Base-by-base conservation (phyloP, 306 rosid genomes). In the Lithocarpus polystachyus region DNA sequence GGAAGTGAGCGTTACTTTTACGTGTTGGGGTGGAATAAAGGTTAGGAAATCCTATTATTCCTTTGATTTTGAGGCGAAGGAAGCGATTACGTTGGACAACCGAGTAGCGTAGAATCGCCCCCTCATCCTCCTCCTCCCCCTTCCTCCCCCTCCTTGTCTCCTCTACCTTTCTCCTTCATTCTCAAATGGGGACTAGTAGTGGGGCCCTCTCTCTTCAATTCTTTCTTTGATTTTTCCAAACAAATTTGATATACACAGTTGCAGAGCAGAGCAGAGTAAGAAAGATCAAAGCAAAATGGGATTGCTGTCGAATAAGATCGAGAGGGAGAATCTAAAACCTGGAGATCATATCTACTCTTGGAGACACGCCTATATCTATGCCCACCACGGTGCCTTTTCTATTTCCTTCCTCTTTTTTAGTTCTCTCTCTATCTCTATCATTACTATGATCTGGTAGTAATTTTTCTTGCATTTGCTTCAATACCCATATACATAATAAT, bases 301-400 rank as follows among this genome's bases (percentile, higher is more conserved):
- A 60, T 23, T 91, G 77, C 71, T 91, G 18, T 91, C 91, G 5
- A 90, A 91, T 73, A 89, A 85, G 88, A 82, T 89, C 75, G 74
- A 82, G 6, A 23, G 79, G 85, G 78, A 83, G 18, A 56, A 82
- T 35, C 64, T 94, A 80, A 87, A 83, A 57, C 83, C 92, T 2
- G 97, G 93, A 0, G 93, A 94, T 88, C 98, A 94, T 57, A 87
- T 94, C 40, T 90, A 94, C 81, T 89, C 98, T 1, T 94, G 98
- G 97, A 89, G 92, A 52, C 78, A 62, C 73, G 90, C 89, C 65
- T 90, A 90, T 80, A 29, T 92, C 75, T 89, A 81, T 68, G 88
- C 98, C 29, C 96, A 94, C 84, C 97, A 94, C 69, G 97, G 96
- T 92, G 70, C 59, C 75, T 75, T 48, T 56, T 71, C 62, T 53